These are phyloP conservation scores for Apiotrichum gracile DNA, from an alignment of 1,284 basidiomycete species.

Conservation along the genomic window DNA sequence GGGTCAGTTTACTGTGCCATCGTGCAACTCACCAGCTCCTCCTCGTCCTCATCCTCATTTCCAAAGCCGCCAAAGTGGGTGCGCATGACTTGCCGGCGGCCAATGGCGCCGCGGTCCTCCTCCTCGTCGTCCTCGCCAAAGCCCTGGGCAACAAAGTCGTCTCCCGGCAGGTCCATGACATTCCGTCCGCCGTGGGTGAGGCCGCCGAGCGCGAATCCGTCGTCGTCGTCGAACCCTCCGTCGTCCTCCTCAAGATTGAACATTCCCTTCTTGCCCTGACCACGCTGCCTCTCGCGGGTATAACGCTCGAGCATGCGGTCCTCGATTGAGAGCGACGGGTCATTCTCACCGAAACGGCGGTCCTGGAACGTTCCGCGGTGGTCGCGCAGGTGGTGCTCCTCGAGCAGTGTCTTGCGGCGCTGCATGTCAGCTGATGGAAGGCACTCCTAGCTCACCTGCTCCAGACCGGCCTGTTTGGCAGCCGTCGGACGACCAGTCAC, in stretches of 20 bases:
- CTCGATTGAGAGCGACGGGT: conserved; percentile 82
- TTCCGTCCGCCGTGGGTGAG: conserved; percentile 90
- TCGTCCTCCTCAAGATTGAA: conserved; percentile 75
- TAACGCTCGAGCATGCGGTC: conserved; percentile 97
- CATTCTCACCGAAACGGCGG: conserved; percentile 91
- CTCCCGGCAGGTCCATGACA: conserved; percentile 60
- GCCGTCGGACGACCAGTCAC: conserved; percentile 73
- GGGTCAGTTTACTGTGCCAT: not conserved
- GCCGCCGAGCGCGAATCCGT: conserved; percentile 41
- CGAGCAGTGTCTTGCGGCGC: conserved; percentile 80
- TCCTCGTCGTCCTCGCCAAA: conserved; percentile 66
- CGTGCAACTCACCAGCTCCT: conserved; percentile 24
- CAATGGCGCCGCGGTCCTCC: conserved; percentile 63
- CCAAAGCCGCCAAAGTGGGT: conserved; percentile 83
- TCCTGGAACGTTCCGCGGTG: conserved; percentile 86
- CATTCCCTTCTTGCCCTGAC: conserved; percentile 64
- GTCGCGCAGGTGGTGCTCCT: conserved; percentile 67
- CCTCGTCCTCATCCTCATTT: conserved; percentile 55
- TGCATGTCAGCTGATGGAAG: conserved; percentile 36
- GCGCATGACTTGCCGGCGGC: conserved; percentile 58
- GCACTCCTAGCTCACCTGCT: conserved; percentile 59
- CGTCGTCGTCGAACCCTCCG: conserved; percentile 54
- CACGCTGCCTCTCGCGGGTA: conserved; percentile 67
- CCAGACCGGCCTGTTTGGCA: conserved; percentile 81
- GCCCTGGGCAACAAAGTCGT: conserved; percentile 79